phyloP scores from a whole-genome alignment of 306 rosid genomes.

The Medicago truncatula region MtrunA17r5.0-ANR NC_053042.1:55708501-55709000 shows the following conservation, averaged over 20 bases:
- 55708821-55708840: slow-evolving; percentile 17
- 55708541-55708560: no score
- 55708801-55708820: slow-evolving; percentile 14
- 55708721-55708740: slow-evolving; percentile 24
- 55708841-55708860: slow-evolving; percentile 34
- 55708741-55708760: slow-evolving; percentile 25
- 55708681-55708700: slow-evolving; percentile 41
- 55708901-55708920: slow-evolving; percentile 55
- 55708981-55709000: slow-evolving; percentile 91
- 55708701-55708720: slow-evolving; percentile 15
- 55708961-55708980: slow-evolving; percentile 78
- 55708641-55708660: not conserved
- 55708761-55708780: slow-evolving; percentile 26
- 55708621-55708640: not conserved
- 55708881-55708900: slow-evolving; percentile 55
- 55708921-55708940: slow-evolving; percentile 48
- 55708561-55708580: no score
- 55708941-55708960: slow-evolving; percentile 66
- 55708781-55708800: slow-evolving; percentile 33
- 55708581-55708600: not conserved
- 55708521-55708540: not conserved
- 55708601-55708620: not conserved
- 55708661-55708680: not conserved
- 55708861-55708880: slow-evolving; percentile 70
- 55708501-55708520: no score